Evolutionary conservation across 257 asterid genomes (phyloP).

Genomic region (Solanum medicagineum): DNA sequence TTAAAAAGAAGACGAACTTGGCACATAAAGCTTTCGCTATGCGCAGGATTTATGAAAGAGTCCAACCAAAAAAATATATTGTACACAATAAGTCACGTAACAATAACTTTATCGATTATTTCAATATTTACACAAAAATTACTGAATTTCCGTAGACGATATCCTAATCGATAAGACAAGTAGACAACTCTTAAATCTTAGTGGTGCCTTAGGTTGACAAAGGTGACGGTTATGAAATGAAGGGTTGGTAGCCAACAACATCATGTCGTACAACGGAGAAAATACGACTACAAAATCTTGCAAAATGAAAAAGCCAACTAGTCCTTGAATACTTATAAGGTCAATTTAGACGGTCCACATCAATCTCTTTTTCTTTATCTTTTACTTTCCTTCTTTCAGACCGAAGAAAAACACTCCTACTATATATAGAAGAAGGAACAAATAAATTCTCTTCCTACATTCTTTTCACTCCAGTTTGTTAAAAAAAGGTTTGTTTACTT

Average conservation of each 20-base stretch:
- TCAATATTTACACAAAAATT: fast-evolving
- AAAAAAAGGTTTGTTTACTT: background rate
- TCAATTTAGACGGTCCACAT: background rate
- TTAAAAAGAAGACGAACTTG: no score
- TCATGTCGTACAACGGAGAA: background rate
- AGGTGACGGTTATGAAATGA: background rate
- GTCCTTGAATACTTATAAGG: background rate
- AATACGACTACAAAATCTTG: background rate
- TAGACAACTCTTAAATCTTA: background rate
- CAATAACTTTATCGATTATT: no score
- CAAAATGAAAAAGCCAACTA: background rate
- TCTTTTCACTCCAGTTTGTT: background rate
- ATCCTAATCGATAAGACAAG: background rate
- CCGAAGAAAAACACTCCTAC: background rate
- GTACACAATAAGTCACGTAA: no score
- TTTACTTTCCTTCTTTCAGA: background rate
- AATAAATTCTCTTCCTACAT: background rate
- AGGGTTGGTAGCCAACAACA: background rate
- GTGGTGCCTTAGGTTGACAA: background rate
- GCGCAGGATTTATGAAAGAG: no score
- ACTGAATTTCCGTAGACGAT: fast-evolving
- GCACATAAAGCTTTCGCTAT: no score
- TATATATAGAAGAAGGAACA: background rate
- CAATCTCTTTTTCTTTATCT: background rate
- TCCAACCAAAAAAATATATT: no score